phyloP scores from a whole-genome alignment of 176 grass and related monocot genomes.

The Themeda triandra region DNA sequence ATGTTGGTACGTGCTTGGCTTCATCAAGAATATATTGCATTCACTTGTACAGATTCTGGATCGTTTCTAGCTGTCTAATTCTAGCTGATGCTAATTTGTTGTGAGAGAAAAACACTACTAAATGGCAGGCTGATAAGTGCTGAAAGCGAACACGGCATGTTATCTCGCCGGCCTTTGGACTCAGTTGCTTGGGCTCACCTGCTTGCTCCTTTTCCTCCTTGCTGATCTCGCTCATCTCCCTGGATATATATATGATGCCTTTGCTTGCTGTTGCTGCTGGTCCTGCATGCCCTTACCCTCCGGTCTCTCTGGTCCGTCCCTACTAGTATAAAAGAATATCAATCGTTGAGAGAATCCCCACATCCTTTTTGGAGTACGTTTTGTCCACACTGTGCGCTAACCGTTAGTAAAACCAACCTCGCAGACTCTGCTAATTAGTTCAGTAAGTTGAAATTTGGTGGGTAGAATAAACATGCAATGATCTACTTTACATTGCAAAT shows the following conservation, averaged over 20 bases:
- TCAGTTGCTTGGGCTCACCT: slow-evolving; percentile 25
- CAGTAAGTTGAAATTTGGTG: neutral
- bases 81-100: too few species aligned
- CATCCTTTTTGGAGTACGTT: neutral
- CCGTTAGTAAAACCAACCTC: neutral
- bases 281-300: neutral
- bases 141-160: too few species aligned
- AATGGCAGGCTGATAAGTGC: too few species aligned
- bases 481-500: too few species aligned
- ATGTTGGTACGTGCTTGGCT: neutral
- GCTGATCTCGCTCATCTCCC: neutral
- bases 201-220: slow-evolving; percentile 4
- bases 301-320: neutral
- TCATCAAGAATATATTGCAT: neutral
- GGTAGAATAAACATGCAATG: neutral
- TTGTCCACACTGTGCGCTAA: neutral
- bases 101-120: too few species aligned
- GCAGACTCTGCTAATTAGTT: neutral
- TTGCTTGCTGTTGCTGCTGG: neutral
- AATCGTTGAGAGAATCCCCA: neutral
- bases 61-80: too few species aligned
- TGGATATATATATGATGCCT: neutral
- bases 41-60: neutral
- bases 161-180: slow-evolving; percentile 23
- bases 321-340: neutral